phyloP scores from a whole-genome alignment of 106 monocot genomes.

The Acanthochlamys bracteata region DNA sequence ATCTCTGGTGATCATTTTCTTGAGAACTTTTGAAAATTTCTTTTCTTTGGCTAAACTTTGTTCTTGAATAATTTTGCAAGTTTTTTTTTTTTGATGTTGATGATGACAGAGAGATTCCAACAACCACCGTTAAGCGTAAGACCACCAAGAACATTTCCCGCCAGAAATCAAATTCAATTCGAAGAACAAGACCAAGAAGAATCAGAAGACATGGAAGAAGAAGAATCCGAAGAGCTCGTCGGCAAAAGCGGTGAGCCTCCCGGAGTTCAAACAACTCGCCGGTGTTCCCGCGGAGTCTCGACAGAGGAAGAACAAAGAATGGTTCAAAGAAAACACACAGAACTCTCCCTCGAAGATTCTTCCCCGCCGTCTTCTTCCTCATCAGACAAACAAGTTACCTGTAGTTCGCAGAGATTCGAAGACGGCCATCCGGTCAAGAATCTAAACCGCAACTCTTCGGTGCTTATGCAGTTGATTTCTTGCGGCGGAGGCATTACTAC shows the following conservation, averaged over 20 bases:
- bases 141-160: conserved; percentile 13
- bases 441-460: conserved; percentile 15
- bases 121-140: conserved; percentile 19
- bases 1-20: conserved; percentile 14
- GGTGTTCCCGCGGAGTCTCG: conserved; percentile 23
- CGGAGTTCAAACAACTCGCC: background rate
- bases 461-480: conserved; percentile 68
- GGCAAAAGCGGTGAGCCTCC: background rate
- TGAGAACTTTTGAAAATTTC: no score
- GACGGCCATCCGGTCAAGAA: conserved; percentile 13
- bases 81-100: background rate
- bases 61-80: background rate
- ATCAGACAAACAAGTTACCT: conserved; percentile 28
- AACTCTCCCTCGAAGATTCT: conserved; percentile 35
- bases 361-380: conserved; percentile 56
- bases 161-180: conserved; percentile 7
- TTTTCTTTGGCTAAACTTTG: background rate
- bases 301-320: conserved; percentile 20
- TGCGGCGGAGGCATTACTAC: conserved; percentile 39
- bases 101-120: conserved; percentile 26
- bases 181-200: conserved; percentile 21
- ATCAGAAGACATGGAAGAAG: conserved; percentile 17
- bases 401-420: conserved; percentile 10
- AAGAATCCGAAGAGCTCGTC: conserved; percentile 14
- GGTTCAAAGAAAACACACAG: conserved; percentile 18